Evolutionary conservation across 257 asterid species (phyloP), one percentile per base, ranked within the genome.

Genomic region (Solanum appendiculatum): DNA sequence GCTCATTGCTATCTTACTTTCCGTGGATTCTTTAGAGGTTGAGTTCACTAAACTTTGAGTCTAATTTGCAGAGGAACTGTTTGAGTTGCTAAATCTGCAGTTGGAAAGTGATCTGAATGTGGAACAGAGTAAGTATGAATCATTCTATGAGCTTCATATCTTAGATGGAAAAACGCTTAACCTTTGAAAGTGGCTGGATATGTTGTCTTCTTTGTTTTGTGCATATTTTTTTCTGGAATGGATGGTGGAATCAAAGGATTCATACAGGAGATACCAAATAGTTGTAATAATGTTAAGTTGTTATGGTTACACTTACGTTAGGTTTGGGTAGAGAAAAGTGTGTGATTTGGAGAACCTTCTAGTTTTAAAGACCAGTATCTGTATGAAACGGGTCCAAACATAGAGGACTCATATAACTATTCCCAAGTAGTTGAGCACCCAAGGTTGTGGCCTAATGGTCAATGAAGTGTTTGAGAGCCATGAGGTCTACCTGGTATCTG

Each of bases 71-170:
- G 99, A 94, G 88, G 97, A 92, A 89, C 93, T 94, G 46, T 94
- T 91, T 87, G 95, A 93, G 92, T 92, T 95, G 85, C 90, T 96
- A 92, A 93, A 91, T 89, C 93, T 88, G 89, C 90, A 91, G 95
- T 95, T 95, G 68, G 98, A 97, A 89, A 97, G 98, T 86, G 96
- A 94, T 88, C 85, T 91, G 92, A 88, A 92, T 81, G 89, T 88
- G 2, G 98, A 94, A 54, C 90, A 66, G 86, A 94, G 99, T 97
- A 94, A 95, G 99, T 68, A 74, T 44, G 77, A 7, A n/a, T 39
- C 78, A 58, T 84, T 63, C 15, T 56, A 8, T 37, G 64, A 85
- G 82, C 63, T 78, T 78, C 39, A 44, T 78, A 44, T 74, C 82
- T 37, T 10, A 37, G 21, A 73, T 73, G 37, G 31, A 21, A 39